Percentiles rank a stretch among this genome's conserved stretches.
Evolutionary conservation across 805 yeast genomes (phyloP).

Genomic region (Suhomyces tanzawaensis): DNA sequence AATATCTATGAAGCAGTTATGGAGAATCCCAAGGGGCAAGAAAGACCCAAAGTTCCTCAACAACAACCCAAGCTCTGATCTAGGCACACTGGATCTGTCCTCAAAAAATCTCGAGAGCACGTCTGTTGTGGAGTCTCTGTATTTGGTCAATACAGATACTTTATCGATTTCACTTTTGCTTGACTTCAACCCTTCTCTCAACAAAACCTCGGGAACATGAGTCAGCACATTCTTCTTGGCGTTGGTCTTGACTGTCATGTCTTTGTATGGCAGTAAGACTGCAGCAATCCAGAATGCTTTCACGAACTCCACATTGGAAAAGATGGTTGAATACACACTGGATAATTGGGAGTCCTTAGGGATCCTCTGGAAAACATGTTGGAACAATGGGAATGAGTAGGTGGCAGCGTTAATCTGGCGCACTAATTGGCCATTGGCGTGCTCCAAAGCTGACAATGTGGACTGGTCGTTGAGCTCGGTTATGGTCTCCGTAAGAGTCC

Average conservation of each 20-base stretch:
- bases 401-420: conserved; percentile 23
- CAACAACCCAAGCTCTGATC: conserved; percentile 61
- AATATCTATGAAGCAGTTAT: conserved; percentile 35
- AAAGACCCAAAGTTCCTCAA: conserved; percentile 53
- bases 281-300: conserved; percentile 47
- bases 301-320: conserved; percentile 7
- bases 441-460: conserved; percentile 15
- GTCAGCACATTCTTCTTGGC: conserved; percentile 33
- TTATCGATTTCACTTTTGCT: conserved; percentile 55
- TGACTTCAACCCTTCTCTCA: conserved; percentile 69
- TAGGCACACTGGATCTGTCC: conserved; percentile 19
- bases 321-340: not conserved
- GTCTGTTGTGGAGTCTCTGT: conserved; percentile 18
- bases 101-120: conserved; percentile 19
- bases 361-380: conserved; percentile 11
- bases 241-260: conserved; percentile 33
- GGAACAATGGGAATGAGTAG: conserved; percentile 14
- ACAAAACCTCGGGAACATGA: conserved; percentile 48
- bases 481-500: conserved; percentile 19
- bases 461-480: conserved; percentile 15
- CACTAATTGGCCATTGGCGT: conserved; percentile 11
- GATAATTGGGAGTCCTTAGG: not conserved
- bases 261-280: conserved; percentile 50
- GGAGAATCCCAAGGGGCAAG: conserved; percentile 45
- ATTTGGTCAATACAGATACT: conserved; percentile 43